Conservation (phyloP, 306 rosid genomes). For the Comarum palustre region DNA sequence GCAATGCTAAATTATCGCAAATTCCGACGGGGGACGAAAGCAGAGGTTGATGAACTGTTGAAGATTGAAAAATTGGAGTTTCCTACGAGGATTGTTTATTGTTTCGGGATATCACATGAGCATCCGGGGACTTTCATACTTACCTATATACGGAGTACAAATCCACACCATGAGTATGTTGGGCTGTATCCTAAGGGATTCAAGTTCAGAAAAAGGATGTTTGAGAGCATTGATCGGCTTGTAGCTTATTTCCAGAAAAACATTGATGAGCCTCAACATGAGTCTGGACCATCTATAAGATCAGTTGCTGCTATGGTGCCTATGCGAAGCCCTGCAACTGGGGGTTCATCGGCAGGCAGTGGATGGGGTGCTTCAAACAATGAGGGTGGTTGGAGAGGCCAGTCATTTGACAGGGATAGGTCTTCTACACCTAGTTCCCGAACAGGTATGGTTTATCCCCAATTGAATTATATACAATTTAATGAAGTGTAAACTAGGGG, state of each 20-base stretch:
- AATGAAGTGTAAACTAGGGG: not conserved
- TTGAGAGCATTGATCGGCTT: slow-evolving; percentile 91
- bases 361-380: slow-evolving; percentile 77
- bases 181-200: slow-evolving; percentile 98
- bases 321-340: slow-evolving; percentile 95
- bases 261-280: slow-evolving; percentile 82
- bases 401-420: slow-evolving; percentile 72
- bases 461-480: not conserved
- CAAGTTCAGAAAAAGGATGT: slow-evolving; percentile 92
- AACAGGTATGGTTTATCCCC: slow-evolving; percentile 51
- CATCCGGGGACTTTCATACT: slow-evolving; percentile 98
- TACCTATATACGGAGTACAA: slow-evolving; percentile 80
- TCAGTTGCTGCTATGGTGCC: slow-evolving; percentile 99
- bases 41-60: slow-evolving; percentile 89
- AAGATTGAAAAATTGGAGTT: slow-evolving; percentile 66
- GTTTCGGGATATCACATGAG: slow-evolving; percentile 86
- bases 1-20: slow-evolving; percentile 85
- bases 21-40: slow-evolving; percentile 73
- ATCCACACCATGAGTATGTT: slow-evolving; percentile 96
- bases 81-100: slow-evolving; percentile 87
- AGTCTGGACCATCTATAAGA: slow-evolving; percentile 81
- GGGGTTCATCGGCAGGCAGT: slow-evolving; percentile 77
- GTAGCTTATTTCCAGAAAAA: slow-evolving; percentile 88
- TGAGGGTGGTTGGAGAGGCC: slow-evolving; percentile 85
- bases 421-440: slow-evolving; percentile 87